Evolutionary conservation across 2,329 filamentous ascomycete species (phyloP).

Genomic region (Paradendryphiella salina): DNA sequence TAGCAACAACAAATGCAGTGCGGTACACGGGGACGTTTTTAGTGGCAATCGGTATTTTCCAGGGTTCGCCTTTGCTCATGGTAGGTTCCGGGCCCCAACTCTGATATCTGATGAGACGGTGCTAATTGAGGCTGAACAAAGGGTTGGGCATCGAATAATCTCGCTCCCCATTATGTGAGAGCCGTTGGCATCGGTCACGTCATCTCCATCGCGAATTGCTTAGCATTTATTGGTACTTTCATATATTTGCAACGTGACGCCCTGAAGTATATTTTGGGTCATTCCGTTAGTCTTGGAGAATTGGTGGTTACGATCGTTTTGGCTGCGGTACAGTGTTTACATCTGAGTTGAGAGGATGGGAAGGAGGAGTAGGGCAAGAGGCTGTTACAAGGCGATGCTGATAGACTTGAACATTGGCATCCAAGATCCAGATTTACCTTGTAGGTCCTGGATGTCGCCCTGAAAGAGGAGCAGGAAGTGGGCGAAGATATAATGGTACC

Average conservation of each 20-base stretch:
- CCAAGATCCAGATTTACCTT: slow-evolving; percentile 38
- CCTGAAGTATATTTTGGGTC: slow-evolving; percentile 27
- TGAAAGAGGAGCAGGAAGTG: too few species aligned
- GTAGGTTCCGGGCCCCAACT: neutral
- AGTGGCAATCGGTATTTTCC: slow-evolving; percentile 51
- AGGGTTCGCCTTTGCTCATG: slow-evolving; percentile 44
- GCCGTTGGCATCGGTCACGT: slow-evolving; percentile 56
- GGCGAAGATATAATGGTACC: neutral
- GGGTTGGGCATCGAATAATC: slow-evolving; percentile 51
- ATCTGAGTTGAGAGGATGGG: slow-evolving; percentile 33
- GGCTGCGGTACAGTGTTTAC: slow-evolving; percentile 26
- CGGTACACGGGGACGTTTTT: slow-evolving; percentile 50
- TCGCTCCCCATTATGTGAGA: slow-evolving; percentile 60
- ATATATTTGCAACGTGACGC: slow-evolving; percentile 54
- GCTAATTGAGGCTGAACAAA: slow-evolving; percentile 2
- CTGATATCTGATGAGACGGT: neutral
- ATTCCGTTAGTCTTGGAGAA: slow-evolving; percentile 33
- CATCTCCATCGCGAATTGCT: slow-evolving; percentile 53
- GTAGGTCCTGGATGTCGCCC: neutral
- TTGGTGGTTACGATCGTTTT: slow-evolving; percentile 30
- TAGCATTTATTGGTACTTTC: slow-evolving; percentile 57
- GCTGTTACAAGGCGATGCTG: slow-evolving; percentile 29
- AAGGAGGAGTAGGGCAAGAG: slow-evolving; percentile 31
- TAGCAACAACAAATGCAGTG: slow-evolving; percentile 38
- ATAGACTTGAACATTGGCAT: slow-evolving; percentile 35